These are phyloP conservation scores for Heliamphora pulchella DNA, from an alignment of 179 eudicot species.

Conservation along the genomic window DNA sequence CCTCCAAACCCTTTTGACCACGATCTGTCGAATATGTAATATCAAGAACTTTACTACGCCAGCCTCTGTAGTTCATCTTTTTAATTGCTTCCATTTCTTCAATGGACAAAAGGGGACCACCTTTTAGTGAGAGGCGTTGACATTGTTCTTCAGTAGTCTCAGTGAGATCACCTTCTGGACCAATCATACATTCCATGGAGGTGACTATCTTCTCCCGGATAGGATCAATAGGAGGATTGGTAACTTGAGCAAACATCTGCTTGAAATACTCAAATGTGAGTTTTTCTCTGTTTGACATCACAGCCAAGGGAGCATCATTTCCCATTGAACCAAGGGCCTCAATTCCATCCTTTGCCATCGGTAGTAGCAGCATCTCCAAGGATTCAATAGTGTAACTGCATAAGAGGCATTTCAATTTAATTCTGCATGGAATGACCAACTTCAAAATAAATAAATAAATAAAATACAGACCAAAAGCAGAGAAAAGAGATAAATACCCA, in stretches of 20 bases:
- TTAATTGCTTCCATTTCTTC: slow-evolving; percentile 94
- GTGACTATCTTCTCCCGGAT: slow-evolving; percentile 96
- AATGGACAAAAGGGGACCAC: slow-evolving; percentile 63
- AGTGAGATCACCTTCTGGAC: slow-evolving; percentile 98
- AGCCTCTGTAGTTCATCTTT: slow-evolving; percentile 88
- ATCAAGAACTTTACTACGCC: slow-evolving; percentile 94
- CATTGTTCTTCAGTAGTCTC: slow-evolving; percentile 97
- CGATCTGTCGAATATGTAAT: slow-evolving; percentile 67
- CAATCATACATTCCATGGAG: slow-evolving; percentile 98
- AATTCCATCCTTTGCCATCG: slow-evolving; percentile 93
- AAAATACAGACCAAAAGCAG: neutral
- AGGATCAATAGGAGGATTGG: slow-evolving; percentile 98
- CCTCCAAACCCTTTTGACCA: slow-evolving; percentile 84
- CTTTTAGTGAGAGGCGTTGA: slow-evolving; percentile 90
- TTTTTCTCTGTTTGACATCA: slow-evolving; percentile 94
- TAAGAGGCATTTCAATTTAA: slow-evolving; percentile 12
- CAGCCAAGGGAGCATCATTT: slow-evolving; percentile 96
- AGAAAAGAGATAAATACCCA: slow-evolving; percentile 53
- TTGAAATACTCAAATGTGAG: slow-evolving; percentile 95
- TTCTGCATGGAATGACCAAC: neutral
- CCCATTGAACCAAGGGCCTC: slow-evolving; percentile 99
- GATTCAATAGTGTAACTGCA: slow-evolving; percentile 86
- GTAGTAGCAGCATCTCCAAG: slow-evolving; percentile 86
- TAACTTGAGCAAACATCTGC: slow-evolving; percentile 99
- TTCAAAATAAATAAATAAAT: no score